These are phyloP conservation scores for Penicillium robsamsonii DNA, from an alignment of 495 filamentous ascomycete species.

Conservation along the genomic window DNA sequence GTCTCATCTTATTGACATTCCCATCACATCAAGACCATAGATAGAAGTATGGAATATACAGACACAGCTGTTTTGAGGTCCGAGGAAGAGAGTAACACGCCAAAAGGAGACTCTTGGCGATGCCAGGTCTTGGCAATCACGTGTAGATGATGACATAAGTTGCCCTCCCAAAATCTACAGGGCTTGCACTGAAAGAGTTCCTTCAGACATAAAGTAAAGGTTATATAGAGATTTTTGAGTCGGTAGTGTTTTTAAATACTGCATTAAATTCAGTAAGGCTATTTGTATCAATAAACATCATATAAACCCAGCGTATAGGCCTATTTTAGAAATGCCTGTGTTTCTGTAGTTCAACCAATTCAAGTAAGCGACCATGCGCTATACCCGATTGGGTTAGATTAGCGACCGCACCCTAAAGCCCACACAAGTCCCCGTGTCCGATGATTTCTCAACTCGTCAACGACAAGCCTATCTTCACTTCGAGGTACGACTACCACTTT, in stretches of 20 bases:
- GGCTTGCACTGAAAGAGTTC: neutral
- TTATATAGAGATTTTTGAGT: neutral
- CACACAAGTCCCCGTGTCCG: slow-evolving; percentile 45
- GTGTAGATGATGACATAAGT: slow-evolving; percentile 4
- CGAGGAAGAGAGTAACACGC: neutral
- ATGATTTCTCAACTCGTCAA: slow-evolving; percentile 48
- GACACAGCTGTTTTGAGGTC: neutral
- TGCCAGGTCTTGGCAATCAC: neutral
- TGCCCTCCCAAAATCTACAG: slow-evolving; percentile 5
- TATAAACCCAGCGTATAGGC: neutral
- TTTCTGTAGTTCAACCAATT: slow-evolving; percentile 3
- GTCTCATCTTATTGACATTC: neutral
- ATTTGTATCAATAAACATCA: neutral
- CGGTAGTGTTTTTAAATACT: neutral
- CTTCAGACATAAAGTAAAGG: neutral
- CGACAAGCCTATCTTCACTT: slow-evolving; percentile 52
- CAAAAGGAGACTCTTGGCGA: neutral
- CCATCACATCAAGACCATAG: neutral
- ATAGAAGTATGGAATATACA: neutral
- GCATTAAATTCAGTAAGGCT: neutral
- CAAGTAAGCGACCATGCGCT: slow-evolving; percentile 26
- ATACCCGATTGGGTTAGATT: slow-evolving; percentile 45
- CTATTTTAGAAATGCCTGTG: neutral
- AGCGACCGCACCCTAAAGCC: slow-evolving; percentile 51
- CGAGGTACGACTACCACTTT: slow-evolving; percentile 47